Percentiles rank a stretch among this genome's conserved stretches.
Evolutionary conservation across 108 stramenopile genomes (phyloP).

Genomic region (Schizochytrium sp.): DNA sequence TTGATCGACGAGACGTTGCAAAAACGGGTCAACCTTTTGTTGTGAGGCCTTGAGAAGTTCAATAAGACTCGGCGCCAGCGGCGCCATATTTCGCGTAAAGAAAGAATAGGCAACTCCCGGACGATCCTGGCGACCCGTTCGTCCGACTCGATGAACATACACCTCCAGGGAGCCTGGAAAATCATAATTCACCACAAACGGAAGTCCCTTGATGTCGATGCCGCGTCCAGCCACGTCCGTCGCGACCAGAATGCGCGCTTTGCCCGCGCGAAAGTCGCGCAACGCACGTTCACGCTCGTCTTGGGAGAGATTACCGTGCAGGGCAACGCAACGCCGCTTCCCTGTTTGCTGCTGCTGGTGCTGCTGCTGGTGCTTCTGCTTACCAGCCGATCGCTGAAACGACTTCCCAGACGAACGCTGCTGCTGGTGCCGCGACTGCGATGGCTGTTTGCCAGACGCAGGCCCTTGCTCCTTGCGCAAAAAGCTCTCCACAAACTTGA

Average conservation of each 20-base stretch:
- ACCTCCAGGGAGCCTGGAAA: not conserved
- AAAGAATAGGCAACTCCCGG: not conserved
- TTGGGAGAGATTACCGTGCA: slow-evolving; percentile 89
- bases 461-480: not conserved
- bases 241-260: slow-evolving; percentile 13
- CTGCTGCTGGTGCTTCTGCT: too few relatives aligned
- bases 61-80: not conserved
- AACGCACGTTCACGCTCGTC: slow-evolving; percentile 58
- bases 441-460: too few relatives aligned
- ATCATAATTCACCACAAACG: slow-evolving; percentile 16
- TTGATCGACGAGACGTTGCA: not conserved
- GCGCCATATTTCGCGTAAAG: not conserved
- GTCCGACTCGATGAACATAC: slow-evolving; percentile 24
- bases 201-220: slow-evolving; percentile 3
- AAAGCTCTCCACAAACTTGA: slow-evolving; percentile 4
- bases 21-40: not conserved
- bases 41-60: not conserved
- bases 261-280: slow-evolving; percentile 38
- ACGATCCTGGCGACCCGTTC: slow-evolving; percentile 12
- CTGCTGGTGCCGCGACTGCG: too few relatives aligned
- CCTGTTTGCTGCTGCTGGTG: too few relatives aligned
- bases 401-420: too few relatives aligned
- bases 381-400: too few relatives aligned
- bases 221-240: slow-evolving; percentile 24
- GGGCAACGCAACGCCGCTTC: not conserved